Base-by-base conservation (phyloP, 2,329 filamentous ascomycete species). In the Fonsecaea pedrosoi region DNA sequence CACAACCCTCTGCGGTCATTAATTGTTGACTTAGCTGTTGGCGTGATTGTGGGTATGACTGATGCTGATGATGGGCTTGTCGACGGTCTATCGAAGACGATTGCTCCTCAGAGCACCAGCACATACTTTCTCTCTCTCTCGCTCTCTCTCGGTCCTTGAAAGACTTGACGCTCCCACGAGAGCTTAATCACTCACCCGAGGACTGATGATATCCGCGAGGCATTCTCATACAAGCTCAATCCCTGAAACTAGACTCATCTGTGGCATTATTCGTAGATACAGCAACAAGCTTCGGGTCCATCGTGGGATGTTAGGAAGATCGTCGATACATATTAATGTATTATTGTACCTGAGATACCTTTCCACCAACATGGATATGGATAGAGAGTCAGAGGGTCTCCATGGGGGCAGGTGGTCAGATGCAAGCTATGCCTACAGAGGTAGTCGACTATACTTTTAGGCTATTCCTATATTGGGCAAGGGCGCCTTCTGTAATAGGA, bases 401-500 rank as follows among this genome's bases (percentile, higher is more conserved):
- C 45, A 18, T 2, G 4, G 5, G 9, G 45, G 45, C 45, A 50
- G 45, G 45, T 50, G 45, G 45, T 50, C 18, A 50, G 45, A 50
- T 50, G 45, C 18, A 10, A 50, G 45, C 45, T 50, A 50, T 18
- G 15, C 38, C 25, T 21, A 21, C 37, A 42, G 53, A 34, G 53
- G 53, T 40, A 59, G 38, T 45, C 18, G 57, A 42, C 21, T 15
- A 13, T 13, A n/a, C 32, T 38, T 60, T 30, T 34, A 34, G 10
- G 2, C 12, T 53, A 21, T 30, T 25, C 59, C 45, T 5, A 61
- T 32, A 37, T 1, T 40, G 18, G 59, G 21, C 34, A 54, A 54
- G 59, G 59, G 59, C 59, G 45, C 59, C 59, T 61, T 30, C 59
- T 35, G 6, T 18, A 34, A 38, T 40, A 61, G 59, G 59, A 54